phyloP scores from a whole-genome alignment of 805 yeast species.

The Barnettozyma salicaria region DNA sequence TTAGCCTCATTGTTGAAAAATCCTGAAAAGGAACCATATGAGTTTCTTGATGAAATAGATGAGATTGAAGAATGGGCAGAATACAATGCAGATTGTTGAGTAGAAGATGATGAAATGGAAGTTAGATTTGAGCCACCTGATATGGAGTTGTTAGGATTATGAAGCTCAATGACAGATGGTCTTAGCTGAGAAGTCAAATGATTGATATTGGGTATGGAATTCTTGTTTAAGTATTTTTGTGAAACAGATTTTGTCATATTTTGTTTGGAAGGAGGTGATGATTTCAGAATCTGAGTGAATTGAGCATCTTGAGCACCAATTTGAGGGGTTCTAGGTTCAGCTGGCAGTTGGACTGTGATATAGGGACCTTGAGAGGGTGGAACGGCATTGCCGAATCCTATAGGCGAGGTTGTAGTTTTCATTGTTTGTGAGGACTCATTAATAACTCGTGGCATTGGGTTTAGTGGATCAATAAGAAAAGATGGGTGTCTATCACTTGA shows the following conservation, averaged over 20 bases:
- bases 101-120: constrained; percentile 20
- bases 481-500: constrained; percentile 24
- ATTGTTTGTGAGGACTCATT: constrained; percentile 2
- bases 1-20: constrained; percentile 3
- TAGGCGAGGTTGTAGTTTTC: constrained; percentile 2
- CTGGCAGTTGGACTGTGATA: too few species aligned
- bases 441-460: constrained; percentile 11
- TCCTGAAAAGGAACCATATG: constrained; percentile 19
- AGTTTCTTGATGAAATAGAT: constrained; percentile 22
- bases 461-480: constrained; percentile 24
- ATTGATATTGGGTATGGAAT: constrained; percentile 9
- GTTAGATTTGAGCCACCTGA: constrained; percentile 7
- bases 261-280: constrained; percentile 7
- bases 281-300: too few species aligned
- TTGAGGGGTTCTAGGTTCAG: too few species aligned
- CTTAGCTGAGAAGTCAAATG: constrained; percentile 17
- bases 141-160: neutral
- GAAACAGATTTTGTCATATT: constrained; percentile 22
- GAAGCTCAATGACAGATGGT: constrained; percentile 22
- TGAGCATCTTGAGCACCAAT: neutral
- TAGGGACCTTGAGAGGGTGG: too few species aligned
- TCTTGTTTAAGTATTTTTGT: constrained; percentile 12
- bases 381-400: too few species aligned
- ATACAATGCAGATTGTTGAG: constrained; percentile 17
- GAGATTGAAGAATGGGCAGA: constrained; percentile 24